Base-by-base conservation (phyloP, 2,329 filamentous ascomycete genomes). In the Hypoxylon sp. region DNA sequence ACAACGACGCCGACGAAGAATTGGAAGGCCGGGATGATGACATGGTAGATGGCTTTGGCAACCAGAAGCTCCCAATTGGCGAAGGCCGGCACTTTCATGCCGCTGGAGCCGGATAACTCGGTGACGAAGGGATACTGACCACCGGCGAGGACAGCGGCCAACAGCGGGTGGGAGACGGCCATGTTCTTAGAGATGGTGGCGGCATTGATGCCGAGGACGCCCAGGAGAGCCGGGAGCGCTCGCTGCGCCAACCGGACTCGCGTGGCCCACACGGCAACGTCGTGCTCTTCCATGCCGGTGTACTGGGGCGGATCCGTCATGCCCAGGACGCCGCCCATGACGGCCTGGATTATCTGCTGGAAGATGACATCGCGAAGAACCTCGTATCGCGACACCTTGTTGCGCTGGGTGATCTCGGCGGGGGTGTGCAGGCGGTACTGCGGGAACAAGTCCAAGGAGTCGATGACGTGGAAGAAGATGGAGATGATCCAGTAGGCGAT, bases 401-500 rank as follows among this genome's bases (percentile, higher is more conserved):
- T 97, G 68, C 93, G 86, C 75, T 91, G 91, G 29, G 88, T 74
- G 62, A 98, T 89, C 76, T 98, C 94, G 48, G 92, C 92, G 11
- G 95, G 95, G 0, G 95, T 98, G 77, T 99, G 95, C 37, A 99
- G 82, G 62, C 95, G 89, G 77, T 98, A 97, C 69, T 96, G 86
- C 15, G 93, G 88, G 74, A 94, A 96, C 31, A 94, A 79, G 74
- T 97, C 91, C 77, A 88, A 88, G 56, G 87, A 80, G 77, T 99
- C 95, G 70, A 98, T 87, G 67, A 88, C 72, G 79, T 98, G 94
- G 79, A 96, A 99, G 72, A 94, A 78, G 73, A 91, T 77, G 17
- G 94, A 98, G 26, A 96, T 78, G 18, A 79, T 77, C 95, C 95
- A 99, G 82, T 99, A 99, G 55, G 89, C 90, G 68, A 91, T 73